phyloP scores from a whole-genome alignment of 495 filamentous ascomycete genomes.

The Immersiella caudata region DNA sequence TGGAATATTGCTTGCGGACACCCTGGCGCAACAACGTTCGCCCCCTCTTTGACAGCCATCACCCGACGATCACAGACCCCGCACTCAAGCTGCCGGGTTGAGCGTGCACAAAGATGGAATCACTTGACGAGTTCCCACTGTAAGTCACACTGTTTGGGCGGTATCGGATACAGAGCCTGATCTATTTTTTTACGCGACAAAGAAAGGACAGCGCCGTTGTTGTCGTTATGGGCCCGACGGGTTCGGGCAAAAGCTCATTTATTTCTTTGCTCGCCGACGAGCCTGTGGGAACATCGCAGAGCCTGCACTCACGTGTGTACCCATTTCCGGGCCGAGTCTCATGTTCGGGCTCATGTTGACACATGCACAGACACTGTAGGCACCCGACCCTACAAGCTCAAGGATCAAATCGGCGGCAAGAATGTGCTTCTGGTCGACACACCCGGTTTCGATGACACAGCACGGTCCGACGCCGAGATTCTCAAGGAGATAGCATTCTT shows the following conservation, averaged over 20 bases:
- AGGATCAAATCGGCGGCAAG: slow-evolving; percentile 5
- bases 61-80: slow-evolving; percentile 1
- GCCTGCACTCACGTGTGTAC: slow-evolving; percentile 32
- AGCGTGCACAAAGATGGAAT: slow-evolving; percentile 3
- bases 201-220: slow-evolving; percentile 10
- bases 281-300: slow-evolving; percentile 27
- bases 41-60: background rate
- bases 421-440: slow-evolving; percentile 3
- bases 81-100: background rate
- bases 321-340: background rate
- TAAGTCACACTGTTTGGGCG: background rate
- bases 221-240: slow-evolving; percentile 43
- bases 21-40: background rate
- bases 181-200: background rate
- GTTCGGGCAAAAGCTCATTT: slow-evolving; percentile 45
- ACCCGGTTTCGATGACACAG: background rate
- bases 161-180: background rate
- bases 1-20: background rate
- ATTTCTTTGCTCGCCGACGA: slow-evolving; percentile 35
- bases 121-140: background rate
- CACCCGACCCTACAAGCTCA: background rate
- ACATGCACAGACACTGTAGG: background rate
- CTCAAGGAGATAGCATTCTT: background rate
- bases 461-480: background rate
- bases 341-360: background rate